These are phyloP conservation scores for Pythium brachiatum DNA, from an alignment of 352 stramenopile species.

Conservation along the genomic window DNA sequence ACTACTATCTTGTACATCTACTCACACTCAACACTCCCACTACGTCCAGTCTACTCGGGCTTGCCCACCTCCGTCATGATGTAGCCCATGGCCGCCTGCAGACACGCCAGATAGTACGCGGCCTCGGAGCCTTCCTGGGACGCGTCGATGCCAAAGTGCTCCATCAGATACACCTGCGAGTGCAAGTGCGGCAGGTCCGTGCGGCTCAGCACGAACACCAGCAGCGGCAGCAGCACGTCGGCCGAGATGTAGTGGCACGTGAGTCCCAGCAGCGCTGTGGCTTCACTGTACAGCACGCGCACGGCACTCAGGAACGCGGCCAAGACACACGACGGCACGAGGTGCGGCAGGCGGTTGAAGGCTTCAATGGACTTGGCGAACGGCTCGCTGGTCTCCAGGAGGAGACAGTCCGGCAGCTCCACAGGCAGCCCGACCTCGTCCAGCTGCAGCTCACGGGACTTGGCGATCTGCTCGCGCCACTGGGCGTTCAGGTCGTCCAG, in stretches of 20 bases:
- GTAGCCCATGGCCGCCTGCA: constrained; percentile 78
- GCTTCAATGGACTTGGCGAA: constrained; percentile 61
- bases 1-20: background rate
- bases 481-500: constrained; percentile 67
- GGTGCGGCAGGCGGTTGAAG: constrained; percentile 66
- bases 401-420: constrained; percentile 24
- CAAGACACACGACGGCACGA: constrained; percentile 70
- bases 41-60: background rate
- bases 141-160: constrained; percentile 71
- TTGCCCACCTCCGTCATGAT: constrained; percentile 48
- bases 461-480: constrained; percentile 55
- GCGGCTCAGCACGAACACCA: constrained; percentile 73
- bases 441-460: constrained; percentile 41
- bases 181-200: constrained; percentile 69
- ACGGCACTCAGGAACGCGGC: constrained; percentile 59
- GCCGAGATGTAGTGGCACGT: constrained; percentile 61
- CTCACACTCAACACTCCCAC: background rate
- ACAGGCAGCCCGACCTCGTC: constrained; percentile 56
- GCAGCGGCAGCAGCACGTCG: constrained; percentile 70
- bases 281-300: constrained; percentile 65
- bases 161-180: constrained; percentile 75
- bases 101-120: constrained; percentile 78
- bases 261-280: constrained; percentile 41
- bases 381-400: background rate
- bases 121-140: constrained; percentile 71